Evolutionary conservation across 1,284 basidiomycete species (phyloP), one percentile per base, ranked within the genome.

Genomic region (Ganoderma lucidum): DNA sequence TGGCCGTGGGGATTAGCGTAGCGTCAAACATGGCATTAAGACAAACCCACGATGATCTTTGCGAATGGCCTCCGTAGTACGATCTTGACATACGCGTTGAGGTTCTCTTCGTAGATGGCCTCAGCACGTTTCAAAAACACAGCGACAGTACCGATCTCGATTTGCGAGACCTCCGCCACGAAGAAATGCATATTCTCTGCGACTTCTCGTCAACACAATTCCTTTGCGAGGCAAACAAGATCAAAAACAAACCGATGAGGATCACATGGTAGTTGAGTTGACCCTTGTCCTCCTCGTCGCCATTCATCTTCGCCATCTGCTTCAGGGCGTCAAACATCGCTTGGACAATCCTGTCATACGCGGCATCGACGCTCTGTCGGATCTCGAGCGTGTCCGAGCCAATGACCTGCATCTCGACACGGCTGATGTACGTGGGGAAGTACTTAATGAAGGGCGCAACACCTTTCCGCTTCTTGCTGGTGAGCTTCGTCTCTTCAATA

Each of bases 121-220:
- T 95, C 91, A 0, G 96, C 97, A 65, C 89, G 88, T 73, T 88
- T 88, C 56, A 92, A 83, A 76, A 95, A 96, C 0, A 83, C 82
- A 9, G 83, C 82, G 5, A 97, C 88, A 1, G 93, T 91, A 32
- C 87, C 87, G 41, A 94, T 84, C 71, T 92, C 89, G 73, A 92
- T 82, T 72, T 88, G 88, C 0, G 89, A 87, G 37, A 93, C 89
- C 77, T 97, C 96, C 0, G 92, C 88, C 51, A 96, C 88, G 77
- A 98, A 97, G 78, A 95, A 91, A 75, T 96, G 93, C 95, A 97
- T 97, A 78, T 99, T 99, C 80, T 98, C 97, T 98, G 76, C 10
- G 15, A 39, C 28, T 64, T 3, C 4, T 17, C 63, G 62, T 39
- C 10, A 63, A 32, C 6, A 30, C 65, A 48, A 68, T 51, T 23